phyloP scores from a whole-genome alignment of 208 protist species.

The Leishmania aethiopica region DNA sequence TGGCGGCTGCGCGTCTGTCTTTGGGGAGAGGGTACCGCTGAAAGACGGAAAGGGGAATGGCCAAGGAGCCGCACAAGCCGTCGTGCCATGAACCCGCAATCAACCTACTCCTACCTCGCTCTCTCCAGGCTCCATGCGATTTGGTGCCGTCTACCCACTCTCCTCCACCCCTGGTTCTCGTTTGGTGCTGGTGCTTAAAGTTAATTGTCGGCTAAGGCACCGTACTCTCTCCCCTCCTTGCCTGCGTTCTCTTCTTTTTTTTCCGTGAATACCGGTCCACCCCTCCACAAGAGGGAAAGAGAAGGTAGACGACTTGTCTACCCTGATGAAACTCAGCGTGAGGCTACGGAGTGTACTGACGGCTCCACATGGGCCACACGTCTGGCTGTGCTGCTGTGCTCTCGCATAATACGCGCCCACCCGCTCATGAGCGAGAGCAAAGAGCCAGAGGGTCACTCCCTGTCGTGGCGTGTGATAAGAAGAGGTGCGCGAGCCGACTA shows the following conservation, averaged over 20 bases:
- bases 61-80: not conserved
- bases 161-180: not conserved
- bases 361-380: not conserved
- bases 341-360: not conserved
- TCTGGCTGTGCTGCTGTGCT: not conserved
- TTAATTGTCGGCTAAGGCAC: not conserved
- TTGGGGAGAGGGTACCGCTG: not conserved
- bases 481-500: not conserved
- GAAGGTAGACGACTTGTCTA: not conserved
- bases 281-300: not conserved
- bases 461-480: not conserved
- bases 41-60: not conserved
- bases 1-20: not conserved
- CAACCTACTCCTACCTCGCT: not conserved
- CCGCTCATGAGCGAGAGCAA: not conserved
- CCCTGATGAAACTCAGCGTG: not conserved
- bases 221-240: not conserved
- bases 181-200: not conserved
- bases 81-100: not conserved
- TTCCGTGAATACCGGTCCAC: not conserved
- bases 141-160: not conserved
- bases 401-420: not conserved
- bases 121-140: not conserved
- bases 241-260: not conserved
- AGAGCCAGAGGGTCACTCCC: not conserved